Evolutionary conservation across 306 rosid genomes (phyloP).

Genomic region (Oxytropis ochrocephala): DNA sequence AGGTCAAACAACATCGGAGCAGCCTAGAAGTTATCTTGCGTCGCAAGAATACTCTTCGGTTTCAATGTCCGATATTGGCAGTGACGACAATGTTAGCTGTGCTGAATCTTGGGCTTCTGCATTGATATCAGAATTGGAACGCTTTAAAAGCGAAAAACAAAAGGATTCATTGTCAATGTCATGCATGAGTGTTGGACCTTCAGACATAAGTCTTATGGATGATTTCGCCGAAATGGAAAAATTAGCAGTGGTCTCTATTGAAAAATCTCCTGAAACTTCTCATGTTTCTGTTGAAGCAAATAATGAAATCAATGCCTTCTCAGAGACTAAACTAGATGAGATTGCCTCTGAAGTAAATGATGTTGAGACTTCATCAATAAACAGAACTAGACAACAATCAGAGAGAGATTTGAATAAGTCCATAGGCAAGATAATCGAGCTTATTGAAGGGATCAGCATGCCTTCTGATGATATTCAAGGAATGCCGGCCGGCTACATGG

Average conservation of each 20-base stretch:
- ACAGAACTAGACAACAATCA: slow-evolving; percentile 22
- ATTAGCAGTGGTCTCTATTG: slow-evolving; percentile 63
- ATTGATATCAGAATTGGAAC: slow-evolving; percentile 66
- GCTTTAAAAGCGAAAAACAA: slow-evolving; percentile 47
- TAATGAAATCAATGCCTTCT: slow-evolving; percentile 24
- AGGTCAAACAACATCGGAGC: slow-evolving; percentile 34
- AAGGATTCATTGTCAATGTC: slow-evolving; percentile 32
- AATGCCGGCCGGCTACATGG: slow-evolving; percentile 50
- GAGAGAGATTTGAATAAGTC: slow-evolving; percentile 38
- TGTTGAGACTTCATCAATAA: slow-evolving; percentile 13
- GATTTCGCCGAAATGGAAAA: slow-evolving; percentile 94
- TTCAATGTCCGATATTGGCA: slow-evolving; percentile 58
- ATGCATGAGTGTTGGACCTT: slow-evolving; percentile 44
- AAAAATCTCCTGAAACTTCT: slow-evolving; percentile 29
- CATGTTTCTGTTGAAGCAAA: slow-evolving; percentile 33
- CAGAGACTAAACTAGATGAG: slow-evolving; percentile 26
- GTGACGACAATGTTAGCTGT: slow-evolving; percentile 65
- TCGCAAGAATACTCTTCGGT: slow-evolving; percentile 43
- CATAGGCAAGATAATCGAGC: slow-evolving; percentile 65
- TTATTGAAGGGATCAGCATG: slow-evolving; percentile 67
- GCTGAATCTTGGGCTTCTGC: slow-evolving; percentile 77
- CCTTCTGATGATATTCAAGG: slow-evolving; percentile 44
- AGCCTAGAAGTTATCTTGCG: slow-evolving; percentile 31
- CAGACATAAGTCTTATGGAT: slow-evolving; percentile 74
- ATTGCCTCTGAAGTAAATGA: slow-evolving; percentile 31